These are phyloP conservation scores for Syzygium grande DNA, from an alignment of 345 rosid genomes.

Conservation along the genomic window DNA sequence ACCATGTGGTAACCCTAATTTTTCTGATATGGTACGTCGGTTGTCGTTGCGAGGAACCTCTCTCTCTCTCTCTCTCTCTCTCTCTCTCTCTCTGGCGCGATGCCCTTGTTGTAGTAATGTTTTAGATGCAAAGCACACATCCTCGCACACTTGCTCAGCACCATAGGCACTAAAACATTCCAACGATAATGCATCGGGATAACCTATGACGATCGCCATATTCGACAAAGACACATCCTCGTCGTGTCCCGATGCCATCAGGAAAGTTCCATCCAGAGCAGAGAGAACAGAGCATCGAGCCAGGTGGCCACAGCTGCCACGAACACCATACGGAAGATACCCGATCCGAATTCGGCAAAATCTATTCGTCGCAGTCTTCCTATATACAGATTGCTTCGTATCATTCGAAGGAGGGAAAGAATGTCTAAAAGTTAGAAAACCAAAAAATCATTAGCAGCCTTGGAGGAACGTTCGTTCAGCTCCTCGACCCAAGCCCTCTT, in stretches of 20 bases:
- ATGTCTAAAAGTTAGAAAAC: slow-evolving; percentile 17
- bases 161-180: neutral
- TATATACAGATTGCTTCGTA: neutral
- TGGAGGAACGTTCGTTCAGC: neutral
- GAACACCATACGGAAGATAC: too few species aligned
- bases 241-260: too few species aligned
- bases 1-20: neutral
- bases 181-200: neutral
- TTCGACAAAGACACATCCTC: too few species aligned
- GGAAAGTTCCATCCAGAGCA: neutral
- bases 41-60: neutral
- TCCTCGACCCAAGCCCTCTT: slow-evolving; percentile 7
- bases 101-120: neutral
- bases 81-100: neutral
- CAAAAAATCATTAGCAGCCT: slow-evolving; percentile 8
- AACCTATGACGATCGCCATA: too few species aligned
- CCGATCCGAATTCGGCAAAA: neutral
- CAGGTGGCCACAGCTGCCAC: too few species aligned
- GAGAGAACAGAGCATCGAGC: too few species aligned
- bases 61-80: neutral
- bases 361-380: too few species aligned
- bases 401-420: neutral
- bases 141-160: neutral
- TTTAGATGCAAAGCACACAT: neutral
- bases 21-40: too few species aligned